These are phyloP conservation scores for Cordyceps militaris DNA, from an alignment of 2,329 filamentous ascomycete genomes.

Conservation along the genomic window DNA sequence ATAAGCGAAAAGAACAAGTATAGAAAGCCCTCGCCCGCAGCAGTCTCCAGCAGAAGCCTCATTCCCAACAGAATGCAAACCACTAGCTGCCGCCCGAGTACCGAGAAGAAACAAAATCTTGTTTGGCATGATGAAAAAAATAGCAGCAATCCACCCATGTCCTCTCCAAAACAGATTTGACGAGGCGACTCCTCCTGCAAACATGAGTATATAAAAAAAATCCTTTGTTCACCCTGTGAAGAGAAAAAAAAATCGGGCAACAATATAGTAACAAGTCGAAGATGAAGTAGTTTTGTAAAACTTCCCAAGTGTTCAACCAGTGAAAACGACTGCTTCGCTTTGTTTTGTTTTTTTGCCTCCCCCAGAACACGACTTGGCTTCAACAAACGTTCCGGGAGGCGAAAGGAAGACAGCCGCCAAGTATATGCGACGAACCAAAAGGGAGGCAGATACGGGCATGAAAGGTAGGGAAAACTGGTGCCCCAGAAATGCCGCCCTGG, in stretches of 20 bases:
- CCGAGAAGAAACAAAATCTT: conserved; percentile 6
- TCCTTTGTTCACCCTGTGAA: conserved; percentile 9
- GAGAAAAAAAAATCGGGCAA: conserved; percentile 1
- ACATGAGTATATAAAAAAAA: neutral
- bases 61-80: neutral
- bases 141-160: neutral
- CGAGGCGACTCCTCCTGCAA: neutral
- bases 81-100: conserved; percentile 10
- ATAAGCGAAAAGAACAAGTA: neutral
- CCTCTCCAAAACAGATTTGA: neutral
- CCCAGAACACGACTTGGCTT: neutral
- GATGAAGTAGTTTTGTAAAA: neutral
- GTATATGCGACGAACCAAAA: conserved; percentile 13
- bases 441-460: neutral
- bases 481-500: neutral
- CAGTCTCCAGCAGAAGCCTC: conserved; percentile 4
- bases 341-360: neutral
- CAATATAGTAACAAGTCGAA: conserved; percentile 7
- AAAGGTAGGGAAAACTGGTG: neutral
- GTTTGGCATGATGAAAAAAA: neutral
- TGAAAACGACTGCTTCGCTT: neutral
- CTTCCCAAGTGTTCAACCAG: neutral
- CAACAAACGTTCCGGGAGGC: neutral
- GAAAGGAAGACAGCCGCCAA: neutral
- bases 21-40: conserved; percentile 10